Evolutionary conservation across 139 green algal species (phyloP).

Genomic region (Coelastrella sp.): DNA sequence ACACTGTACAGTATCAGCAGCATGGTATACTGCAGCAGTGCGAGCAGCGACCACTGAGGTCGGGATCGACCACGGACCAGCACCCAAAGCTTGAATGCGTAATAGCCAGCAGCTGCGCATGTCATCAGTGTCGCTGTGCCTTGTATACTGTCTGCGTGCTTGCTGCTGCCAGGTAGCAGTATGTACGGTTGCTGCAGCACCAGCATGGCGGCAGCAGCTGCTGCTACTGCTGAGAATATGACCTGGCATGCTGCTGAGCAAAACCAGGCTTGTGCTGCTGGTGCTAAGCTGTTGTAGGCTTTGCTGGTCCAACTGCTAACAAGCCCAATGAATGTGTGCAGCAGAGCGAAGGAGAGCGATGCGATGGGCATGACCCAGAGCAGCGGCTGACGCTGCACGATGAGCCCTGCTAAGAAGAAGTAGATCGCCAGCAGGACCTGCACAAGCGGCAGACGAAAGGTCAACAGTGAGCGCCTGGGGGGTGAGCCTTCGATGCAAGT

Average conservation of each 20-base stretch:
- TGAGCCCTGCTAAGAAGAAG: conserved; percentile 86
- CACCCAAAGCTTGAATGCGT: conserved; percentile 80
- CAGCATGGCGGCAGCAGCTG: conserved; percentile 52
- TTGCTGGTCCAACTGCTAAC: neutral
- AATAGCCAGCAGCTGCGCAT: conserved; percentile 73
- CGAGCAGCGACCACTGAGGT: neutral
- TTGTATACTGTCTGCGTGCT: neutral
- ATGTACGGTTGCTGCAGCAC: conserved; percentile 40
- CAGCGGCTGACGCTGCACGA: conserved; percentile 71
- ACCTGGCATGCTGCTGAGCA: conserved; percentile 50
- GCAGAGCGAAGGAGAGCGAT: conserved; percentile 58
- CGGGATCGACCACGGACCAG: conserved; percentile 62
- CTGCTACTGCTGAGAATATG: conserved; percentile 58
- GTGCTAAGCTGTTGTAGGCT: neutral
- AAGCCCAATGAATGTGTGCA: conserved; percentile 12
- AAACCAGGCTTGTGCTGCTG: neutral
- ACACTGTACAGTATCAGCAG: conserved; percentile 77
- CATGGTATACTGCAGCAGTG: conserved; percentile 79
- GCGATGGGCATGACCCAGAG: conserved; percentile 82
- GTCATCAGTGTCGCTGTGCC: neutral
- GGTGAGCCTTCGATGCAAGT: neutral
- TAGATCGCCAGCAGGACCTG: conserved; percentile 84
- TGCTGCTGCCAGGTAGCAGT: conserved; percentile 29
- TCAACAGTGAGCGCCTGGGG: neutral
- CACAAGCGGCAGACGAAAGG: neutral